A percentile compares a stretch with the other conserved stretches of the same genome.
Evolutionary conservation across 2,329 filamentous ascomycete species (phyloP).

Genomic region (Talaromyces sp.): DNA sequence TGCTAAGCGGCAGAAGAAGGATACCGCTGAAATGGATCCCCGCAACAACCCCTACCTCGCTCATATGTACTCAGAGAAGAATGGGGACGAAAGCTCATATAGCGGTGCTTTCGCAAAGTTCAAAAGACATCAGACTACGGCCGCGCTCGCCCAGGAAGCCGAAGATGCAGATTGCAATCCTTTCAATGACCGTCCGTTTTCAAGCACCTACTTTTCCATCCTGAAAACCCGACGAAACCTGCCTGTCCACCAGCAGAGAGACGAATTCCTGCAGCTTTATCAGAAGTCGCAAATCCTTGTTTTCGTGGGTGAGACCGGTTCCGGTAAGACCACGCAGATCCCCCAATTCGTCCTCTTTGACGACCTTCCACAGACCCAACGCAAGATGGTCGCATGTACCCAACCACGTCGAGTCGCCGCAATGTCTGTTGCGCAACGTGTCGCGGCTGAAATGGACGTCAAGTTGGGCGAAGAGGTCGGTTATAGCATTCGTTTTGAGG

Average conservation of each 20-base stretch:
- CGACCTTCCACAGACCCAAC: conserved; percentile 79
- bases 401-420: conserved; percentile 96
- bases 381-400: conserved; percentile 93
- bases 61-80: conserved; percentile 69
- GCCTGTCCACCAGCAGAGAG: conserved; percentile 86
- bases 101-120: conserved; percentile 61
- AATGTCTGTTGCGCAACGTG: conserved; percentile 98
- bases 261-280: conserved; percentile 91
- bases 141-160: conserved; percentile 65
- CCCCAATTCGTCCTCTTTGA: conserved; percentile 98
- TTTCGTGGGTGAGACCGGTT: conserved; percentile 98
- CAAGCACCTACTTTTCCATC: conserved; percentile 84
- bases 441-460: conserved; percentile 94
- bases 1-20: conserved; percentile 55
- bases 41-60: conserved; percentile 82
- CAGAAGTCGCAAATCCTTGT: conserved; percentile 94
- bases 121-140: conserved; percentile 75
- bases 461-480: conserved; percentile 89
- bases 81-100: conserved; percentile 28
- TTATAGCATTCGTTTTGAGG: conserved; percentile 98
- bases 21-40: conserved; percentile 49
- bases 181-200: conserved; percentile 75
- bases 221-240: conserved; percentile 77
- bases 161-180: conserved; percentile 82
- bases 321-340: conserved; percentile 98